Evolutionary conservation across 2,329 filamentous ascomycete genomes (phyloP).

Genomic region (Arthrobotrys pseudoclavata): DNA sequence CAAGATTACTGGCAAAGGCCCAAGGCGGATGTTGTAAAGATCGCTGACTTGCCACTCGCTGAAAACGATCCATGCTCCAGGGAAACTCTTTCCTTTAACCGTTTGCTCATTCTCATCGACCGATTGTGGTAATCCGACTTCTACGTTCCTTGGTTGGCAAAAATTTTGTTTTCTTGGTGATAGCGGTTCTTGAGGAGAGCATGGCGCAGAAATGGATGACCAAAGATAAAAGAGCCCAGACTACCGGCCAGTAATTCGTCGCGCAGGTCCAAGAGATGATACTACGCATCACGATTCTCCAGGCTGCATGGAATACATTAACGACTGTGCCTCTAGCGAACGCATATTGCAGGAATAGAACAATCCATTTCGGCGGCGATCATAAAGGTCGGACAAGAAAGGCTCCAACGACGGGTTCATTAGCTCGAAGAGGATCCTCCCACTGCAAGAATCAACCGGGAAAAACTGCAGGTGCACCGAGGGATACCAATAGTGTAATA

Average conservation of each 20-base stretch:
- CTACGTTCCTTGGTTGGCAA: background rate
- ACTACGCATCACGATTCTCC: slow-evolving; percentile 23
- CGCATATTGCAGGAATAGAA: slow-evolving; percentile 15
- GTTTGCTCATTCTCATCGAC: slow-evolving; percentile 14
- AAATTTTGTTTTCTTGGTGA: slow-evolving; percentile 25
- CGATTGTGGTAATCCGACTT: background rate
- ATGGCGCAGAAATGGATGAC: slow-evolving; percentile 35
- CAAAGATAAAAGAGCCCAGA: slow-evolving; percentile 27
- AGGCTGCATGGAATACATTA: slow-evolving; percentile 34
- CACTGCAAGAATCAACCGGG: slow-evolving; percentile 34
- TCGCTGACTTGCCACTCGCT: slow-evolving; percentile 45
- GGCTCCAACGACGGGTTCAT: slow-evolving; percentile 28
- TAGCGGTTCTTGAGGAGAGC: slow-evolving; percentile 21
- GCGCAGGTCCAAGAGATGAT: slow-evolving; percentile 33
- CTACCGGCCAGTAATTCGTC: slow-evolving; percentile 27
- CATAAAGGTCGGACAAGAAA: slow-evolving; percentile 27
- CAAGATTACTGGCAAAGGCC: slow-evolving; percentile 2
- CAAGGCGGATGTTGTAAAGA: slow-evolving; percentile 24
- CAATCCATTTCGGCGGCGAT: background rate
- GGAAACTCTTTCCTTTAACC: background rate
- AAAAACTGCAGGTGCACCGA: slow-evolving; percentile 31
- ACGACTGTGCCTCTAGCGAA: slow-evolving; percentile 1
- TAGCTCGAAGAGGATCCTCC: slow-evolving; percentile 34
- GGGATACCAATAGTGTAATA: slow-evolving; percentile 11
- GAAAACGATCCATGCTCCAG: slow-evolving; percentile 10